Conservation (phyloP, 2,329 filamentous ascomycete species). For the Ophiostoma novo-ulmi region DNA sequence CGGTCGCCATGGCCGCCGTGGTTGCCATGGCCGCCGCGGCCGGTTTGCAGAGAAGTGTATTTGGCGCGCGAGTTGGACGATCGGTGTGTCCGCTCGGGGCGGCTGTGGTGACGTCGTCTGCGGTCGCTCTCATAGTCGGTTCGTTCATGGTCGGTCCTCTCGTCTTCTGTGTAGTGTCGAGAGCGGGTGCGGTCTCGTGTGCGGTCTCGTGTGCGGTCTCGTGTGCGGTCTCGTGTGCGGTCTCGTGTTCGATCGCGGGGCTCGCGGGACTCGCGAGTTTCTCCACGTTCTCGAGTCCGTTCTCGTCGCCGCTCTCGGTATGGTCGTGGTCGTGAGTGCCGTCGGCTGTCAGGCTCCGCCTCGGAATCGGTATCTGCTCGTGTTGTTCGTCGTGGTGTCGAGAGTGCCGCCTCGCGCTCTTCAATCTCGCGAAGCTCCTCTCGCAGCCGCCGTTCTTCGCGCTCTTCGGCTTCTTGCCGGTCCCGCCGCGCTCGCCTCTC, state of each 20-base stretch:
- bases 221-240: slow-evolving; percentile 15
- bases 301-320: slow-evolving; percentile 30
- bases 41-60: slow-evolving; percentile 3
- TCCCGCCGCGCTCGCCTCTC: slow-evolving; percentile 26
- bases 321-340: slow-evolving; percentile 31
- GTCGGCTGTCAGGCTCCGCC: slow-evolving; percentile 9
- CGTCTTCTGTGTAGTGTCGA: slow-evolving; percentile 3
- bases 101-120: neutral
- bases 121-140: slow-evolving; percentile 20
- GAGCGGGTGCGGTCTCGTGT: slow-evolving; percentile 2
- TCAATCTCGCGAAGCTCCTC: slow-evolving; percentile 22
- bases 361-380: slow-evolving; percentile 3
- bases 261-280: too few relatives aligned
- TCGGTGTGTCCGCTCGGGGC: neutral
- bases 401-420: neutral
- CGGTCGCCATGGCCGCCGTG: neutral
- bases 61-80: neutral
- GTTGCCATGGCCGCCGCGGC: slow-evolving; percentile 11
- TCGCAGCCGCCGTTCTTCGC: slow-evolving; percentile 17
- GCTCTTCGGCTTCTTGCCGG: slow-evolving; percentile 22
- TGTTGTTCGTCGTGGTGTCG: neutral
- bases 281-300: too few relatives aligned
- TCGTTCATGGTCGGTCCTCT: slow-evolving; percentile 14
- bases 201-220: slow-evolving; percentile 31
- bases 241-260: slow-evolving; percentile 27